Evolutionary conservation across 2,329 filamentous ascomycete genomes (phyloP), one percentile per base, ranked within the genome.

Genomic region (Cordyceps sp.): DNA sequence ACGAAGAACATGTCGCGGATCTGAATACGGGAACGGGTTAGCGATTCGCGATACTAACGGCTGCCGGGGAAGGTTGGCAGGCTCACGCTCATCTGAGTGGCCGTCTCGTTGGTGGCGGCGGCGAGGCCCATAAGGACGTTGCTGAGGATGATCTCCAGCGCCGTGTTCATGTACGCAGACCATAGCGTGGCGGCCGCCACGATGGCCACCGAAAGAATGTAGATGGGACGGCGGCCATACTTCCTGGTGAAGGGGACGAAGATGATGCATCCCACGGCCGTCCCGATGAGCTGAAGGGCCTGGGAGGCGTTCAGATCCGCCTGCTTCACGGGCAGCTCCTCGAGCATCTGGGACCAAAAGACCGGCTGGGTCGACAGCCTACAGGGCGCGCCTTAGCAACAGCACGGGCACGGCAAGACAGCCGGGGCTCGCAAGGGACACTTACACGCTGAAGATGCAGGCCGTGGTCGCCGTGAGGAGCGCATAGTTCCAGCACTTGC

Each of bases 81-180:
- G n/a, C 30, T 3, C 22, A 32, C 30, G 14, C 16, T 32, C 30
- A 32, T 32, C 13, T 13, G 17, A 22, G 27, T 32, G 25, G 24
- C 24, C 6, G 50, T 48, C 34, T 60, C 55, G 24, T 54, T 54
- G 5, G 55, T 49, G 5, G 57, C 53, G 9, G 54, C 57, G 4
- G 48, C 48, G 12, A 58, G 32, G 0, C 57, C 52, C 10, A 47
- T 44, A 0, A 53, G 29, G 10, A 50, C 17, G 20, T 65, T 64
- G 23, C 54, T 49, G 1, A 52, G 42, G 42, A 61, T 56, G 29
- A 62, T 44, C 24, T 69, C 63, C 1, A 42, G 54, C 1, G 47
- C 46, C 0, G 46, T 62, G 19, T 55, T 37, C 25, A 59, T 54
- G 14, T 47, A 50, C 0, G 64, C 64, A 4, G 48, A 48, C 62